phyloP scores from a whole-genome alignment of 2,329 filamentous ascomycete species.

The Nigrograna mackinnonii region DNA sequence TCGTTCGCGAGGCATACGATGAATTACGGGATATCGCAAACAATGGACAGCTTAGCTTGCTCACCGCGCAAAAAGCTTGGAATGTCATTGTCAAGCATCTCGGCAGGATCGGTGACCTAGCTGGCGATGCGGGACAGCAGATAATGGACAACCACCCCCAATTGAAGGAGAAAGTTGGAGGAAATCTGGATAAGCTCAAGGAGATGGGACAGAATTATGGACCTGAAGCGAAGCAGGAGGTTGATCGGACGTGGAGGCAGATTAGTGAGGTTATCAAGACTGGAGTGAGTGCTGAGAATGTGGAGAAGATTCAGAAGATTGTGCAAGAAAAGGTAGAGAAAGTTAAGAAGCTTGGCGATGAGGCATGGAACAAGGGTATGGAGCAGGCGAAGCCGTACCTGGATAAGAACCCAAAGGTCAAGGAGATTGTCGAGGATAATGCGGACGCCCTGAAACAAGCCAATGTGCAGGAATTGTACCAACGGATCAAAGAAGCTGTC shows the following conservation, averaged over 20 bases:
- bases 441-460: conserved; percentile 68
- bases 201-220: conserved; percentile 70
- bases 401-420: conserved; percentile 76
- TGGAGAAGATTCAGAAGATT: conserved; percentile 59
- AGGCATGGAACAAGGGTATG: conserved; percentile 72
- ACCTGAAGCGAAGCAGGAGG: conserved; percentile 76
- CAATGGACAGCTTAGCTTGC: conserved; percentile 62
- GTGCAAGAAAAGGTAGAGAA: conserved; percentile 72
- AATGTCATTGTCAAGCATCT: conserved; percentile 66
- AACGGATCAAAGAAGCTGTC: conserved; percentile 63
- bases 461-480: conserved; percentile 66
- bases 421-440: conserved; percentile 74
- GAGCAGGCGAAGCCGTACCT: conserved; percentile 73
- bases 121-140: conserved; percentile 64
- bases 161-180: conserved; percentile 72
- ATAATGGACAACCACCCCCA: conserved; percentile 75
- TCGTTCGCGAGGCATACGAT: conserved; percentile 68
- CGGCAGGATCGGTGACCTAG: conserved; percentile 62
- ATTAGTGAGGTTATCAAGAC: conserved; percentile 65
- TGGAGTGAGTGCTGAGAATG: conserved; percentile 63
- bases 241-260: conserved; percentile 72
- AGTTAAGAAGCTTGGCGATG: conserved; percentile 68
- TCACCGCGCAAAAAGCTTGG: conserved; percentile 65
- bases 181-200: conserved; percentile 70
- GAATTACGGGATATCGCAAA: conserved; percentile 67